Percentiles rank a stretch among this genome's conserved stretches.
These are phyloP conservation scores for Flaveria ramosissima DNA, from an alignment of 129 eudicot species.

Conservation along the genomic window DNA sequence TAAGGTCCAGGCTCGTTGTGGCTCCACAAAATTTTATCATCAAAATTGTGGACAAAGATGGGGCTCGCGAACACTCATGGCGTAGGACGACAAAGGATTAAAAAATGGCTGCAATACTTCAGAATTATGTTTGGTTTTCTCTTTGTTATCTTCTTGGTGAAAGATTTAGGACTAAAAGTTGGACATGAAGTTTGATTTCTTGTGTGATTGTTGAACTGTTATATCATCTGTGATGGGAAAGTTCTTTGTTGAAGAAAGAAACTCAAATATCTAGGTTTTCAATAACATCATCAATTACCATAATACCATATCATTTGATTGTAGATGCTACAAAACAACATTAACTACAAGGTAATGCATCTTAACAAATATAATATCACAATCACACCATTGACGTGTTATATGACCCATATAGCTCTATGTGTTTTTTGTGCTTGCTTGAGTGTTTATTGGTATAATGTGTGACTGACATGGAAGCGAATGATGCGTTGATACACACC, in stretches of 20 bases:
- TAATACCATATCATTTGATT: no score
- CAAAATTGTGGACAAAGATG: conserved; percentile 92
- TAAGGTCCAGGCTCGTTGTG: conserved; percentile 83
- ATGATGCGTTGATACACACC: no score
- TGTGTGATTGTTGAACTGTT: conserved; percentile 29
- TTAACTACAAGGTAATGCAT: no score
- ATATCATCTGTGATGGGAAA: conserved; percentile 22
- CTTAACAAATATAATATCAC: no score
- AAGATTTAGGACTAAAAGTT: conserved; percentile 22
- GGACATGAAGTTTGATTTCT: conserved; percentile 20
- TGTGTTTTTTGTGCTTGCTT: no score
- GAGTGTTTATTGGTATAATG: no score
- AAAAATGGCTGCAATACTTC: conserved; percentile 1
- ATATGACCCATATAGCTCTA: no score
- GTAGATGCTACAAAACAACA: no score
- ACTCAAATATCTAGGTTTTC: no score
- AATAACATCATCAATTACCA: no score
- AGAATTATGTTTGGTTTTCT: conserved; percentile 16
- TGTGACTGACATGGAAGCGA: no score
- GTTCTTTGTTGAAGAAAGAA: not conserved
- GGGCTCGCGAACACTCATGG: conserved; percentile 93
- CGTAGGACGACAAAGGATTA: conserved; percentile 55
- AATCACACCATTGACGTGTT: no score
- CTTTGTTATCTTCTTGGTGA: conserved; percentile 25
- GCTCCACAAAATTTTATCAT: conserved; percentile 97